Percentiles rank a stretch among this genome's conserved stretches.
These are phyloP conservation scores for Pogostemon cablin DNA, from an alignment of 257 asterid genomes.

Conservation along the genomic window DNA sequence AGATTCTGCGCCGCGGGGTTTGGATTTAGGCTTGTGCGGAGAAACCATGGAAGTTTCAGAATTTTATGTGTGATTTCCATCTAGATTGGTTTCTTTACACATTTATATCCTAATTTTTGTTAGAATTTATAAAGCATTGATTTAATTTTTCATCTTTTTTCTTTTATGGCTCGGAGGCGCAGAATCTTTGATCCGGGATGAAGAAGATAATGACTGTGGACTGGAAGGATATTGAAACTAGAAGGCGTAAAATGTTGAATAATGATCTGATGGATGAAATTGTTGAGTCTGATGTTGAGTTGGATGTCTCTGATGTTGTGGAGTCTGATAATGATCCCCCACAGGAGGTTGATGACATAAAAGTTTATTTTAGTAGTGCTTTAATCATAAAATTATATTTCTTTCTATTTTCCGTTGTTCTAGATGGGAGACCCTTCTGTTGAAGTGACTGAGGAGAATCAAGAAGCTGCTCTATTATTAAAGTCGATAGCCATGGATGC, in stretches of 20 bases:
- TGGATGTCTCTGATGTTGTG: conserved; percentile 57
- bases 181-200: conserved; percentile 29
- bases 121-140: background rate
- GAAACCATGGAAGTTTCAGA: conserved; percentile 2
- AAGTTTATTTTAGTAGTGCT: conserved; percentile 4
- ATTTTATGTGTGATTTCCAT: background rate
- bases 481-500: conserved; percentile 64
- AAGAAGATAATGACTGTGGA: conserved; percentile 1
- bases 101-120: background rate
- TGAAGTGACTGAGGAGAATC: conserved; percentile 57
- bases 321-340: conserved; percentile 65
- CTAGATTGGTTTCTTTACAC: background rate
- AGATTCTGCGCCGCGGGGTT: conserved; percentile 15
- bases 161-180: background rate
- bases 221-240: conserved; percentile 28
- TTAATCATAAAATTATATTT: background rate
- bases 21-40: conserved; percentile 15
- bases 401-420: conserved; percentile 19
- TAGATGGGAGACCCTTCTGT: conserved; percentile 66
- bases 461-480: conserved; percentile 48
- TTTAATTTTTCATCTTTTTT: background rate
- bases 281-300: conserved; percentile 64
- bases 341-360: conserved; percentile 44
- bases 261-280: conserved; percentile 43
- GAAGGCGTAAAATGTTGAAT: background rate